phyloP scores from a whole-genome alignment of 352 stramenopile genomes.

The Phytophthora aleatoria region DNA sequence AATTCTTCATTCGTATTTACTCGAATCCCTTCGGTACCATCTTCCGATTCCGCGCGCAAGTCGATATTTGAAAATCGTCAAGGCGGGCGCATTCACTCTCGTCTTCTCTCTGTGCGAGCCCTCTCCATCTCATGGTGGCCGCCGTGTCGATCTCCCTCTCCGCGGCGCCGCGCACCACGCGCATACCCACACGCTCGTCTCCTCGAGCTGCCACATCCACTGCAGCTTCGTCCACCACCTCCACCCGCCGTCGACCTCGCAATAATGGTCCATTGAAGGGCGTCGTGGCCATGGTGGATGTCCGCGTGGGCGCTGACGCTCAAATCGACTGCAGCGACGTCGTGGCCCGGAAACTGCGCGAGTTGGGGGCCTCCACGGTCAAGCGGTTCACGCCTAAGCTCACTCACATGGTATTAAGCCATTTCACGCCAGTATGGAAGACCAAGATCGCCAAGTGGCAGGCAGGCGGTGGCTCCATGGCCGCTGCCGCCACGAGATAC shows the following conservation, averaged over 20 bases:
- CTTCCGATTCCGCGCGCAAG: conserved; percentile 7
- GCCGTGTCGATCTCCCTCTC: conserved; percentile 71
- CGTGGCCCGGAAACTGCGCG: conserved; percentile 63
- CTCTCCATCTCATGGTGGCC: conserved; percentile 44
- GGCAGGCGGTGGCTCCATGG: conserved; percentile 38
- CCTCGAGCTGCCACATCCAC: conserved; percentile 2
- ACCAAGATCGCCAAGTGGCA: conserved; percentile 77
- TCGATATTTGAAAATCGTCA: conserved; percentile 15
- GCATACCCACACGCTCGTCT: conserved; percentile 6
- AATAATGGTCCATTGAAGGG: conserved; percentile 37
- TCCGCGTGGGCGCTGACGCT: conserved; percentile 63
- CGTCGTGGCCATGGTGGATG: conserved; percentile 79
- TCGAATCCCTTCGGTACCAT: background rate
- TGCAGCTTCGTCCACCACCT: conserved; percentile 2
- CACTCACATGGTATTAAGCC: conserved; percentile 81
- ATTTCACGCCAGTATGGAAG: conserved; percentile 70
- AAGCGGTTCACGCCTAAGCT: conserved; percentile 69
- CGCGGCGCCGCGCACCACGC: conserved; percentile 7
- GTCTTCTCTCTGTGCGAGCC: background rate
- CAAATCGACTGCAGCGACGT: conserved; percentile 85
- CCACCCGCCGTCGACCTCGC: conserved; percentile 21
- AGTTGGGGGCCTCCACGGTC: conserved; percentile 70
- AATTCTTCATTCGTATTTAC: conserved; percentile 19
- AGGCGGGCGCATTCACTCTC: background rate
- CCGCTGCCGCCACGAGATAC: conserved; percentile 26